phyloP scores from a whole-genome alignment of 768 basidiomycete species.

The Xerocomellus amylosporus region DNA sequence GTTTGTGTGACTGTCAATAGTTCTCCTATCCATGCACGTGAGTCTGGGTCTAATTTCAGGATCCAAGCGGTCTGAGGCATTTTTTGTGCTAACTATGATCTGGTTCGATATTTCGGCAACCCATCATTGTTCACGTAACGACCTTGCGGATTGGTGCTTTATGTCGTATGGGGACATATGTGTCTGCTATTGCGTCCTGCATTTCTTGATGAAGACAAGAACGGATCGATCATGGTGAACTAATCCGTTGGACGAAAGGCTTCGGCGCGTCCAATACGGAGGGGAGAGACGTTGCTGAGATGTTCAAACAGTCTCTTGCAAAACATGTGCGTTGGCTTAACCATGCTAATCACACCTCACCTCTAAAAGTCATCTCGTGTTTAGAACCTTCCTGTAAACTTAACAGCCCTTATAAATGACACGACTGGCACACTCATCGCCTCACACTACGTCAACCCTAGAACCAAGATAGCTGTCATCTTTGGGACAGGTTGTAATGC shows the following conservation, averaged over 20 bases:
- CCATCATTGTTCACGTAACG: not conserved
- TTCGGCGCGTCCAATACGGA: slow-evolving; percentile 92
- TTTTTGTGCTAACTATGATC: not conserved
- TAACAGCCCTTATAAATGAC: slow-evolving; percentile 93
- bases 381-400: slow-evolving; percentile 77
- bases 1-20: slow-evolving; percentile 33
- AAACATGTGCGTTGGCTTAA: slow-evolving; percentile 57
- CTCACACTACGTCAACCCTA: slow-evolving; percentile 90
- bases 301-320: slow-evolving; percentile 82
- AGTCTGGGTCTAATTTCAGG: slow-evolving; percentile 33
- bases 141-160: not conserved
- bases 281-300: slow-evolving; percentile 86
- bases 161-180: not conserved
- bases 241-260: slow-evolving; percentile 99
- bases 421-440: slow-evolving; percentile 98
- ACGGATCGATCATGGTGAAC: slow-evolving; percentile 87
- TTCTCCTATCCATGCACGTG: slow-evolving; percentile 96
- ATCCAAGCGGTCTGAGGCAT: not conserved
- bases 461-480: slow-evolving; percentile 91
- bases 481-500: slow-evolving; percentile 99
- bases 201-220: slow-evolving; percentile 60
- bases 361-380: not conserved
- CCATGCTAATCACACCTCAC: not conserved
- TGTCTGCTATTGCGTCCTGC: not conserved
- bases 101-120: not conserved